A percentile compares a stretch with the other conserved stretches of the same genome.
Conservation (phyloP, 345 rosid genomes). For the Euphorbia lathyris region DNA sequence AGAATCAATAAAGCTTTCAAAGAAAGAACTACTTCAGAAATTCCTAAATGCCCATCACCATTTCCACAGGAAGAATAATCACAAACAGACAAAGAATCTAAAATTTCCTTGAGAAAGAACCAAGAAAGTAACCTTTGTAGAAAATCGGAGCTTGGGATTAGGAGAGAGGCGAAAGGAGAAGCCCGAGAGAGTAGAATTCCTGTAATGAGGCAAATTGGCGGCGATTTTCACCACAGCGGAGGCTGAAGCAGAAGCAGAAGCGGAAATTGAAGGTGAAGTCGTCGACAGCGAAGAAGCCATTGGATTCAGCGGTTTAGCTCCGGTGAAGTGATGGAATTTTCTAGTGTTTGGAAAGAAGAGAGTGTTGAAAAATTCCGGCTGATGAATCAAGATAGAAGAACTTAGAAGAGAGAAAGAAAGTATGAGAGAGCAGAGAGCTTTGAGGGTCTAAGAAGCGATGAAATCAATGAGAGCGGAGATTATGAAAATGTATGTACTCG, state of each 20-base stretch:
- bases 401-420: neutral
- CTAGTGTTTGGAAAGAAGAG: neutral
- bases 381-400: neutral
- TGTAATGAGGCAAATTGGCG: conserved; percentile 25
- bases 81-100: neutral
- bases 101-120: neutral
- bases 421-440: neutral
- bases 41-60: neutral
- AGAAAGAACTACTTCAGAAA: neutral
- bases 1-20: neutral
- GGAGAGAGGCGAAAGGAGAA: conserved; percentile 47
- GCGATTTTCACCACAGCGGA: conserved; percentile 32
- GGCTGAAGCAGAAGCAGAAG: conserved; percentile 44
- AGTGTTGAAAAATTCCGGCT: neutral
- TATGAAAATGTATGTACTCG: neutral
- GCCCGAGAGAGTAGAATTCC: conserved; percentile 20
- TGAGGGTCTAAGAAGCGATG: conserved; percentile 2
- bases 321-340: neutral
- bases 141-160: conserved; percentile 41
- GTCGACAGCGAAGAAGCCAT: conserved; percentile 50
- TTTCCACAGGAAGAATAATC: neutral
- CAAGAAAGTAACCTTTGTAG: conserved; percentile 38
- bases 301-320: neutral
- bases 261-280: conserved; percentile 37
- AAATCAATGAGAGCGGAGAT: conserved; percentile 5